These are phyloP conservation scores for Parascedosporium putredinis DNA, from an alignment of 2,329 filamentous ascomycete species.

Conservation along the genomic window DNA sequence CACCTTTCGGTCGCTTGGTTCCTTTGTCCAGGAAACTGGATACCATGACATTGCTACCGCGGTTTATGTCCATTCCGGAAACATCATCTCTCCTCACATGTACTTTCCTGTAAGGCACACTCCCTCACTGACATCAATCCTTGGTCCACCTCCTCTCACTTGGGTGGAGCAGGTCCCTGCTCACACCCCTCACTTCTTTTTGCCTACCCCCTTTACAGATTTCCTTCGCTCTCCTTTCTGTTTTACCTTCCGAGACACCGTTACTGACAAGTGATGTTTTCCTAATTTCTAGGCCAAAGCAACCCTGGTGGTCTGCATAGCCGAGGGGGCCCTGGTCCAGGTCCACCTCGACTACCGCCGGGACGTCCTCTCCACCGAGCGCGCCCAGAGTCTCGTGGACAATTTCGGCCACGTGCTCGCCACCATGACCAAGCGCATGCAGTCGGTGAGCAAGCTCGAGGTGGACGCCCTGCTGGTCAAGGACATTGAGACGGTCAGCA, in stretches of 20 bases:
- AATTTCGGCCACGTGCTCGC: background rate
- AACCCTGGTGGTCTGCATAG: background rate
- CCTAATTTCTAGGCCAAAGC: background rate
- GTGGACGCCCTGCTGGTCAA: background rate
- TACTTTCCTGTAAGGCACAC: background rate
- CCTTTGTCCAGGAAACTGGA: background rate
- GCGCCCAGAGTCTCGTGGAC: background rate
- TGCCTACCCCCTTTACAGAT: no score
- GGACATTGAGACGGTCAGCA: slow-evolving; percentile 1
- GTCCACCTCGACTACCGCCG: background rate
- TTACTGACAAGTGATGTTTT: no score
- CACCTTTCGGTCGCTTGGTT: background rate
- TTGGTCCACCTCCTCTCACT: no score
- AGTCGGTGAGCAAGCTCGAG: background rate
- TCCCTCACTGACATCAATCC: background rate
- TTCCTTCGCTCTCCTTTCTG: no score
- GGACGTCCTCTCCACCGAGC: background rate
- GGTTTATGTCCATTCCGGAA: background rate
- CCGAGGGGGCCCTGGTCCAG: background rate
- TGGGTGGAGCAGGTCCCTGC: no score
- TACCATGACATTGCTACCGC: background rate
- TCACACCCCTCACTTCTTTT: no score
- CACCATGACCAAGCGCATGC: slow-evolving; percentile 2
- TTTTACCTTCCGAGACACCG: no score
- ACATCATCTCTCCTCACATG: background rate